Base-by-base conservation (phyloP, 1,139 yeast species). In the Williopsis jadinii region DNA sequence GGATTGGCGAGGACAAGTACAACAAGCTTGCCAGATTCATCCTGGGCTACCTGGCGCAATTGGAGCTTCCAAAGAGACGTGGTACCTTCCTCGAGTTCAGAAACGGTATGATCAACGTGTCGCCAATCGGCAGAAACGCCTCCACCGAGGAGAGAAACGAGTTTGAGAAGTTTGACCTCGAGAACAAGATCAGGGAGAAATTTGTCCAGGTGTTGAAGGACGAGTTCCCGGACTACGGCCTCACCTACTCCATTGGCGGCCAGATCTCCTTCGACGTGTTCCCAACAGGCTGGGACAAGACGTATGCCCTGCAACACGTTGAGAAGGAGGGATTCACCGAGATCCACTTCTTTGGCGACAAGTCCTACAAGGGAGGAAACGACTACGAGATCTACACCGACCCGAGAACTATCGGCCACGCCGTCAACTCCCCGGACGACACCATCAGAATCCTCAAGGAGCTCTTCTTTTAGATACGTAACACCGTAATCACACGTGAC, bases 231-330 rank as follows among this genome's bases (percentile, higher is more conserved):
- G 94, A 90, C 66, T 73, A 71, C 58, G 85, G 83, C 41, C 77
- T 92, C 63, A 90, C 97, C 53, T 94, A 84, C 76, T 92, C 98
- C 44, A 92, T 92, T 55, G 98, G 97, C 66, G 99, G 99, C 55
- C 97, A 92, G 75, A 92, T 92, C 66, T 92, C 98, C 38, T 92
- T 92, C 61, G 99, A 92, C 61, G 98, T 92, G 53, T 92, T 92
- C 90, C 99, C 99, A 70, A 85, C 96, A 51, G 99, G 99, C 60
- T 92, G 99, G 99, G 98, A 92, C 68, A 92, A 94, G 79, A 94
- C 98, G 49, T 94, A 90, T 72, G 86, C 95, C 68, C 79, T 94
- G 62, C 88, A 82, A 67, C 98, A 90, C 69, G 90, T 92, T 57
- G 88, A 70, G 58, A 68, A 73, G 49, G 97, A 90, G 68, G 79